Evolutionary conservation across 75 land plant genomes (phyloP).

Genomic region (Larix kaempferi): DNA sequence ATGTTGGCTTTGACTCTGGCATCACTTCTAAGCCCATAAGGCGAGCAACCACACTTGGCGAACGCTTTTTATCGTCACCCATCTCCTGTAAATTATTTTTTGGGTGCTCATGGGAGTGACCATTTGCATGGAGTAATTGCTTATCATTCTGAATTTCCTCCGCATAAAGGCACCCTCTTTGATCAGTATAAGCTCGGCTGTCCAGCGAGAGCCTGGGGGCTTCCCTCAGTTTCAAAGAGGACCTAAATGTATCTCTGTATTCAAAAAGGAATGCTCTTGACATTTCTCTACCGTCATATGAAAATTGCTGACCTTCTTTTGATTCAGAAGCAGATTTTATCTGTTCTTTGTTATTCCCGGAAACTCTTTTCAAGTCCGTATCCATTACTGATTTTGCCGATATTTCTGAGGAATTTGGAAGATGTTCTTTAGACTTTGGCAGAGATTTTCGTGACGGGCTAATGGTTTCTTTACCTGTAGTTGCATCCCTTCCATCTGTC

Average conservation of each 20-base stretch:
- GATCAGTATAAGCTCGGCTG: conserved; percentile 32
- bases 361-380: conserved; percentile 2
- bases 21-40: conserved; percentile 74
- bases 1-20: conserved; percentile 18
- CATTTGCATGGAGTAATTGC: background rate
- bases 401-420: background rate
- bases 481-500: background rate
- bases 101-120: background rate
- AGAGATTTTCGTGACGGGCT: background rate
- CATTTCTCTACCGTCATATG: conserved; percentile 57
- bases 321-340: conserved; percentile 11
- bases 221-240: conserved; percentile 41
- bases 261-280: conserved; percentile 32
- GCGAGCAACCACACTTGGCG: conserved; percentile 60
- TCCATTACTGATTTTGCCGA: conserved; percentile 3
- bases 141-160: conserved; percentile 1
- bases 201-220: conserved; percentile 67
- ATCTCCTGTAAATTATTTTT: background rate
- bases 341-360: conserved; percentile 1
- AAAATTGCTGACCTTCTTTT: conserved; percentile 43
- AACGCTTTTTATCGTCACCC: conserved; percentile 12
- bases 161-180: conserved; percentile 5
- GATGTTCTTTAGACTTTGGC: conserved; percentile 2
- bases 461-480: conserved; percentile 6
- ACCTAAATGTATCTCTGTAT: conserved; percentile 38